These are phyloP conservation scores for Phytophthora constricta DNA, from an alignment of 352 stramenopile genomes.

Conservation along the genomic window DNA sequence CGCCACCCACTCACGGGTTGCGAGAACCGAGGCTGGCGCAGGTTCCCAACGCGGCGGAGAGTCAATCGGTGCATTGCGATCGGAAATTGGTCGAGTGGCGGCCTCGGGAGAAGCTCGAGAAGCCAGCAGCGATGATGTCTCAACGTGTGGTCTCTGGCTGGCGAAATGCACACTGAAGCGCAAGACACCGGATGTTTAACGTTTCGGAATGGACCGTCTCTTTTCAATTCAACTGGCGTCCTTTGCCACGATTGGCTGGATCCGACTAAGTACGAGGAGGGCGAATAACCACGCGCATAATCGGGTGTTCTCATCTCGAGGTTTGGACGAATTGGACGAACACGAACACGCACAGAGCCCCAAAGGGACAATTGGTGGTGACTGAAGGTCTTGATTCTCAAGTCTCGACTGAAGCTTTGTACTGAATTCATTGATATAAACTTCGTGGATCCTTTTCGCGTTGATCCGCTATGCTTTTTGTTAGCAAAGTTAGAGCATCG, in stretches of 20 bases:
- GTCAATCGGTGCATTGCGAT: slow-evolving; percentile 23
- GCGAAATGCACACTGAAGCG: slow-evolving; percentile 14
- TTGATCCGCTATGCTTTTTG: no score
- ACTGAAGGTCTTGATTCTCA: no score
- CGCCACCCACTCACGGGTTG: neutral
- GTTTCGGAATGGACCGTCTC: no score
- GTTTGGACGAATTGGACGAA: slow-evolving; percentile 5
- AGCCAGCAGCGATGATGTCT: neutral
- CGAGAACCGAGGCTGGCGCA: neutral
- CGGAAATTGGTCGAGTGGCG: neutral
- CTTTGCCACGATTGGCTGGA: no score
- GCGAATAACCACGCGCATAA: slow-evolving; percentile 21
- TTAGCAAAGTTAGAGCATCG: no score
- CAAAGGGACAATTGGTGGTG: no score
- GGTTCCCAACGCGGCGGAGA: slow-evolving; percentile 5
- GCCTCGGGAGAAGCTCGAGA: neutral
- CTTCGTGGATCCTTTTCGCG: no score
- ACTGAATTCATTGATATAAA: no score
- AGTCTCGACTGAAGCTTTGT: no score
- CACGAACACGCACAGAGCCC: slow-evolving; percentile 23
- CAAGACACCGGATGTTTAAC: slow-evolving; percentile 21
- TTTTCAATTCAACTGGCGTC: no score
- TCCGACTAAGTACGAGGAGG: slow-evolving; percentile 5
- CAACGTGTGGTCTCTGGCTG: slow-evolving; percentile 7
- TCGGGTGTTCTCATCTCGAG: slow-evolving; percentile 3